phyloP scores from a whole-genome alignment of 2,329 filamentous ascomycete species.

The Cyclaneusma minus region DNA sequence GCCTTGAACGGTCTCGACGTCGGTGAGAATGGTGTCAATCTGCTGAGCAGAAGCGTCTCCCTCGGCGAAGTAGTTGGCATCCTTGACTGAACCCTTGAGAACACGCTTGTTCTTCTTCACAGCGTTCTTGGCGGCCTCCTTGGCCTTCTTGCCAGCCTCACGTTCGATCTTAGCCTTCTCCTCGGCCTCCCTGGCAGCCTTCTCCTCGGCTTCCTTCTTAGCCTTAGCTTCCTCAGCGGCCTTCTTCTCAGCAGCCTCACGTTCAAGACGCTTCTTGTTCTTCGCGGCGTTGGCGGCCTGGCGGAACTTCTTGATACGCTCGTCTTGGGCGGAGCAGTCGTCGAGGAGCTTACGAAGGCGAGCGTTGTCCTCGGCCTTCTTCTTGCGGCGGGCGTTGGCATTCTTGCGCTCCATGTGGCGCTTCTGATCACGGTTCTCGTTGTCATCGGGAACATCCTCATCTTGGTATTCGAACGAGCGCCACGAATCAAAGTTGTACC shows the following conservation, averaged over 20 bases:
- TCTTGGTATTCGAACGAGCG: constrained; percentile 95
- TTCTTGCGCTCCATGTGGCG: constrained; percentile 98
- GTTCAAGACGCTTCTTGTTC: constrained; percentile 86
- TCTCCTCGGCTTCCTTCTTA: constrained; percentile 71
- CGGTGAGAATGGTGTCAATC: constrained; percentile 69
- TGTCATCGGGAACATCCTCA: constrained; percentile 97
- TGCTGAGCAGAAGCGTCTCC: constrained; percentile 55
- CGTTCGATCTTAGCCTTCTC: constrained; percentile 72
- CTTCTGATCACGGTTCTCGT: constrained; percentile 98
- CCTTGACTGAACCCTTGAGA: constrained; percentile 84
- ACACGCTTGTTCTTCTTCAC: constrained; percentile 99
- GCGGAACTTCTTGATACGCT: constrained; percentile 95
- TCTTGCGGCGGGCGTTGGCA: constrained; percentile 93
- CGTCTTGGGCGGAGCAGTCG: constrained; percentile 68
- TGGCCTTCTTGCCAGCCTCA: constrained; percentile 82
- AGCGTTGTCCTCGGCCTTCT: constrained; percentile 93
- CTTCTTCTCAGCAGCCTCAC: constrained; percentile 82
- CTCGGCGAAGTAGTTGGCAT: constrained; percentile 85
- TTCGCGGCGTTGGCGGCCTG: constrained; percentile 84
- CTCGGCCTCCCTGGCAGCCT: constrained; percentile 69
- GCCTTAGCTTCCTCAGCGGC: constrained; percentile 71
- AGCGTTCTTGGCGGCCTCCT: constrained; percentile 96
- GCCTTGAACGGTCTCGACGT: constrained; percentile 73
- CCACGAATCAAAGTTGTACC: constrained; percentile 99
- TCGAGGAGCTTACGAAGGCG: constrained; percentile 85